Conservation (phyloP, 2,329 filamentous ascomycete species). For the Trichoderma pleuroti region DNA sequence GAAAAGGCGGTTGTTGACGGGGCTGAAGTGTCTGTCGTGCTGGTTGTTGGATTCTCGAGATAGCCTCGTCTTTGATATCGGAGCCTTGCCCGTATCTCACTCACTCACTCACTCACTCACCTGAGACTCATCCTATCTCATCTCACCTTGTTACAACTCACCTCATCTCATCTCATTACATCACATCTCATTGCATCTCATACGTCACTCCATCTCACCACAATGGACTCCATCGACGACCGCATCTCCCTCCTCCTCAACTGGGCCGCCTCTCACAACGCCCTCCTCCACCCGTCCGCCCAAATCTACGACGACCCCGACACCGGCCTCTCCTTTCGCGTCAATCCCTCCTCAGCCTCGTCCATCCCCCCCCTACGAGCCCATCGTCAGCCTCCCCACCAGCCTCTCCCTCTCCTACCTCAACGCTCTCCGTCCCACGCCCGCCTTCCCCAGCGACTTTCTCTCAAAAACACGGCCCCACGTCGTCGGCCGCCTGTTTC, state of each 20-base stretch:
- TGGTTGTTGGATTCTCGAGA: not conserved
- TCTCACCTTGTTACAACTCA: not conserved
- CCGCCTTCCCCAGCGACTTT: slow-evolving; percentile 47
- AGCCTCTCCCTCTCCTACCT: slow-evolving; percentile 55
- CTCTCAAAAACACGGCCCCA: slow-evolving; percentile 51
- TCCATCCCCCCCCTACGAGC: slow-evolving; percentile 36
- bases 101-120: not conserved
- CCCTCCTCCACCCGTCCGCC: slow-evolving; percentile 47
- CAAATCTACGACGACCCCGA: slow-evolving; percentile 50
- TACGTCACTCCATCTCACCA: not conserved
- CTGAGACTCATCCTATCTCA: not conserved
- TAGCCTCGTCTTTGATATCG: not conserved
- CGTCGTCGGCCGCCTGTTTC: slow-evolving; percentile 63
- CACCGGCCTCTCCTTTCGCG: slow-evolving; percentile 54
- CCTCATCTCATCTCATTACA: not conserved
- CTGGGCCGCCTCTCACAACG: slow-evolving; percentile 49
- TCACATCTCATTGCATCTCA: not conserved
- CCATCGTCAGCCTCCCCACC: slow-evolving; percentile 52
- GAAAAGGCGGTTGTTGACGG: not conserved
- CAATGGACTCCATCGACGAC: slow-evolving; percentile 17
- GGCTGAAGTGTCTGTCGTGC: not conserved
- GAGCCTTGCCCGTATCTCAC: not conserved
- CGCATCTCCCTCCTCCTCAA: slow-evolving; percentile 37
- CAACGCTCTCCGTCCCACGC: slow-evolving; percentile 41
- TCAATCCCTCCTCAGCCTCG: slow-evolving; percentile 33